A percentile compares a stretch with the other conserved stretches of the same genome.
Conservation (phyloP, 306 rosid species). For the Cucumis sativus region DNA sequence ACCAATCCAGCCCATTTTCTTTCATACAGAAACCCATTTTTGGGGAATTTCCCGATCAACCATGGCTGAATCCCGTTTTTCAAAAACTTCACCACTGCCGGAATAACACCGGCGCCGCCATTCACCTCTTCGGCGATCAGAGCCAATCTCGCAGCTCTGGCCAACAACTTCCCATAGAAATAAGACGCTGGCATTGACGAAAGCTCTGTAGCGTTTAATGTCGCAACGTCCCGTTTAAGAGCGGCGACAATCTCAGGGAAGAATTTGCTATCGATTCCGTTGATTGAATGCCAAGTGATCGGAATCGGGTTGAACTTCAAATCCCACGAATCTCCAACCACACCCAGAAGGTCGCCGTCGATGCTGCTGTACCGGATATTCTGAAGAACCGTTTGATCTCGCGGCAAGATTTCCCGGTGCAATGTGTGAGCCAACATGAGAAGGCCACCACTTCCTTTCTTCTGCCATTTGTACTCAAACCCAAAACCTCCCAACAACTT, state of each 20-base stretch:
- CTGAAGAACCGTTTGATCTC: slow-evolving; percentile 24
- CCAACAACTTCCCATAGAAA: slow-evolving; percentile 61
- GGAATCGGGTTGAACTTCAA: slow-evolving; percentile 40
- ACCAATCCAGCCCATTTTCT: slow-evolving; percentile 69
- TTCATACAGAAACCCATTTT: slow-evolving; percentile 70
- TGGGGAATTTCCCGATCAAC: slow-evolving; percentile 61
- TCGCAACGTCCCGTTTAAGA: slow-evolving; percentile 38
- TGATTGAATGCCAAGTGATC: slow-evolving; percentile 65
- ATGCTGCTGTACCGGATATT: slow-evolving; percentile 51
- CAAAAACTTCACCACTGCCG: slow-evolving; percentile 34
- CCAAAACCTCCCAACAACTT: slow-evolving; percentile 32
- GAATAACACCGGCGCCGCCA: slow-evolving; percentile 32
- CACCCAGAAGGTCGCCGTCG: slow-evolving; percentile 85
- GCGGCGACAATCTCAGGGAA: slow-evolving; percentile 38
- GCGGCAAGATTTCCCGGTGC: slow-evolving; percentile 44
- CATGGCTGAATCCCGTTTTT: slow-evolving; percentile 65
- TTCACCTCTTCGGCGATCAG: slow-evolving; percentile 71
- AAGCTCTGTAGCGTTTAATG: slow-evolving; percentile 19
- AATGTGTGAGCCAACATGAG: slow-evolving; percentile 79
- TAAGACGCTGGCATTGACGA: slow-evolving; percentile 28
- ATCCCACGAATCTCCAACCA: slow-evolving; percentile 68
- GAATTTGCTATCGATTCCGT: slow-evolving; percentile 34
- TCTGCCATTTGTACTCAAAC: slow-evolving; percentile 63
- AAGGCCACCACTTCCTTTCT: slow-evolving; percentile 56
- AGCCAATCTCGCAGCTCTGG: slow-evolving; percentile 81